These are phyloP conservation scores for Penicillium sp. DNA, from an alignment of 2,329 filamentous ascomycete genomes.

Conservation along the genomic window DNA sequence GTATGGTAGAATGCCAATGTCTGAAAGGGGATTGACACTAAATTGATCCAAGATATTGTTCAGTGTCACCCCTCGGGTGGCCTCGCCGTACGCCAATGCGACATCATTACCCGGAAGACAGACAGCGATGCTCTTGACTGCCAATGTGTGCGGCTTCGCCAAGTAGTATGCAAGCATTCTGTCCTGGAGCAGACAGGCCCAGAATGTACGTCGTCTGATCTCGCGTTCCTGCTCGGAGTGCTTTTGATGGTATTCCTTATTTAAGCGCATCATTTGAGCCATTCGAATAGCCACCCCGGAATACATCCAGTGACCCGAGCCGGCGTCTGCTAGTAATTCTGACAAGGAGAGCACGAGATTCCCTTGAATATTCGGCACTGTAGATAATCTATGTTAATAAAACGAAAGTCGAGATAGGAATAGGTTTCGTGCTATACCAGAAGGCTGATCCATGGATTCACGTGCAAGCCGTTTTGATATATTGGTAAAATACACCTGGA, in stretches of 20 bases:
- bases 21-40: background rate
- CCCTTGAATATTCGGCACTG: background rate
- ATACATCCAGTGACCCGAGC: background rate
- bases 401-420: background rate
- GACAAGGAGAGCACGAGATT: background rate
- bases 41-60: background rate
- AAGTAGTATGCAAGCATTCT: background rate
- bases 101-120: background rate
- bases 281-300: background rate
- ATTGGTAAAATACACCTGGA: background rate
- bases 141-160: background rate
- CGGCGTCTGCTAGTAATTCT: background rate
- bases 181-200: background rate
- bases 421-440: background rate
- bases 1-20: background rate
- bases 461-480: background rate
- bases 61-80: background rate
- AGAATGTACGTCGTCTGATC: background rate
- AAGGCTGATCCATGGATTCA: background rate
- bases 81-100: background rate
- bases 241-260: background rate
- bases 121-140: background rate
- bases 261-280: background rate
- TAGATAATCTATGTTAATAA: background rate
- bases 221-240: background rate